Evolutionary conservation across 2,329 filamentous ascomycete genomes (phyloP).

Genomic region (Aspergillus sp.): DNA sequence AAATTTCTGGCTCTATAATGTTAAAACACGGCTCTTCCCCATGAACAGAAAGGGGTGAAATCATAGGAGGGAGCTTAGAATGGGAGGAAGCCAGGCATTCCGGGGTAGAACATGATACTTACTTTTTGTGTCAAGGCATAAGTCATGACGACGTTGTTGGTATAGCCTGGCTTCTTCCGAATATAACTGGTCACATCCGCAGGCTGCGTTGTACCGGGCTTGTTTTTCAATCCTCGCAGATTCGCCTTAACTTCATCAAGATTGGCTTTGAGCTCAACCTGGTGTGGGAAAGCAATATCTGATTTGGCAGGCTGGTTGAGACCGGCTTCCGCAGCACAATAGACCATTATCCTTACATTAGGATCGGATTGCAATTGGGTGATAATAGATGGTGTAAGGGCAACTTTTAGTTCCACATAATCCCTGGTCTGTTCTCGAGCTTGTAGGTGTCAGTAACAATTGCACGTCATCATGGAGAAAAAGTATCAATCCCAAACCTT

Average conservation of each 20-base stretch:
- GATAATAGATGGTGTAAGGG: conserved; percentile 55
- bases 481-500: conserved; percentile 55
- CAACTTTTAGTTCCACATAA: conserved; percentile 59
- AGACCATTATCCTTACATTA: conserved; percentile 74
- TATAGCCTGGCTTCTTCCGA: conserved; percentile 65
- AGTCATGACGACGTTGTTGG: conserved; percentile 78
- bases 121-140: conserved; percentile 91
- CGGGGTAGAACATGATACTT: conserved; percentile 12
- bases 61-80: not conserved
- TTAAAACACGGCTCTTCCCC: not conserved
- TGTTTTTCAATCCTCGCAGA: conserved; percentile 90
- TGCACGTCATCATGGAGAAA: not conserved
- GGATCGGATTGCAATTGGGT: conserved; percentile 60
- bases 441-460: conserved; percentile 32
- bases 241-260: conserved; percentile 88
- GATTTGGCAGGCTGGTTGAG: conserved; percentile 56
- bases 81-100: not conserved
- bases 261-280: conserved; percentile 91
- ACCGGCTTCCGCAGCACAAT: conserved; percentile 68
- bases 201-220: conserved; percentile 88
- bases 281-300: conserved; percentile 86
- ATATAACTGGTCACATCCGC: conserved; percentile 83
- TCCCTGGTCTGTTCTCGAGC: conserved; percentile 61
- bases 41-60: not conserved
- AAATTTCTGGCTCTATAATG: conserved; percentile 58